Conservation (phyloP, 2,329 filamentous ascomycete genomes). For the Balansia obtecta region DNA sequence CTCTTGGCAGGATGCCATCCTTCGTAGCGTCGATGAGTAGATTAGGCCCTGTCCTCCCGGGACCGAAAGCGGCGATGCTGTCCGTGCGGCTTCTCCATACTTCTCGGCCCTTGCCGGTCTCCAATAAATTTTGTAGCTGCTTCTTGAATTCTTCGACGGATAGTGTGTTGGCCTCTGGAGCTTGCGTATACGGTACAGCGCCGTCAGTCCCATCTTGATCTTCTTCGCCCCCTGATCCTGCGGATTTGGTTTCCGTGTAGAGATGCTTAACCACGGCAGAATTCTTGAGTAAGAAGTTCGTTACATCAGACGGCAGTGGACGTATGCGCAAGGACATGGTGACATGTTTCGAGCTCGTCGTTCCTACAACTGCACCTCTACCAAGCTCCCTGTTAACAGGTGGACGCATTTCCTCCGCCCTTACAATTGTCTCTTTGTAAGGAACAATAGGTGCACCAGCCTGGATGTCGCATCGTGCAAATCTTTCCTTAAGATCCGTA, state of each 20-base stretch:
- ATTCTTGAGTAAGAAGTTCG: slow-evolving; percentile 76
- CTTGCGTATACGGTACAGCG: slow-evolving; percentile 42
- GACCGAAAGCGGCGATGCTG: slow-evolving; percentile 82
- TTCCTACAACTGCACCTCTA: slow-evolving; percentile 62
- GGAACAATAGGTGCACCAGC: slow-evolving; percentile 90
- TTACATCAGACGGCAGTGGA: slow-evolving; percentile 66
- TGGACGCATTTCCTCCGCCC: slow-evolving; percentile 81
- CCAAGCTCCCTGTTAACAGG: slow-evolving; percentile 77
- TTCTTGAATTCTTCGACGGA: slow-evolving; percentile 65
- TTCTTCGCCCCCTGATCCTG: slow-evolving; percentile 18
- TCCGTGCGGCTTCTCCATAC: slow-evolving; percentile 64
- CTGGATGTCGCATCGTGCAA: slow-evolving; percentile 89
- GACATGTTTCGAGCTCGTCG: slow-evolving; percentile 78
- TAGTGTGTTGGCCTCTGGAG: slow-evolving; percentile 48
- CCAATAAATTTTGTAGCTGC: slow-evolving; percentile 56
- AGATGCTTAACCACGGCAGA: slow-evolving; percentile 64
- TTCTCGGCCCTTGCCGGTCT: slow-evolving; percentile 61
- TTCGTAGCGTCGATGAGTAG: slow-evolving; percentile 74
- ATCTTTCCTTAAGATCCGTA: slow-evolving; percentile 84
- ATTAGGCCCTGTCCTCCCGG: slow-evolving; percentile 74
- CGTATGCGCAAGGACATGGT: slow-evolving; percentile 64
- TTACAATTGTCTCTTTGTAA: slow-evolving; percentile 84
- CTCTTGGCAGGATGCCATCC: slow-evolving; percentile 57
- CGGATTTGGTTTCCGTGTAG: slow-evolving; percentile 53
- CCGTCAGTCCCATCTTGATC: slow-evolving; percentile 25